A percentile compares a stretch with the other conserved stretches of the same genome.
Conservation (phyloP, 2,329 filamentous ascomycete species). For the Xylariaceae sp. region DNA sequence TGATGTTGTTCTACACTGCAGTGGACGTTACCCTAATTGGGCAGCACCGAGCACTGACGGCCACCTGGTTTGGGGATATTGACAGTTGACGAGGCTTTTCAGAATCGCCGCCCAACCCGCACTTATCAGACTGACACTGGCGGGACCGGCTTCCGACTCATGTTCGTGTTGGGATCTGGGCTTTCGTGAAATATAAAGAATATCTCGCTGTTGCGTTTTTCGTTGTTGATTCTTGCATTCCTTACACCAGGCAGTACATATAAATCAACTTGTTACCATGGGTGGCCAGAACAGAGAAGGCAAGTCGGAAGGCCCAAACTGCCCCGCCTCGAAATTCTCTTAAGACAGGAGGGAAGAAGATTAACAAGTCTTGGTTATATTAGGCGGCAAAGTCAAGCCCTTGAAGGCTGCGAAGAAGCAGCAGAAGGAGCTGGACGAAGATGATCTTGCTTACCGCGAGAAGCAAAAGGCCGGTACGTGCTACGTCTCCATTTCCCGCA, state of each 20-base stretch:
- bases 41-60: not conserved
- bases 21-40: too few relatives aligned
- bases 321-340: constrained; percentile 1
- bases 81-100: not conserved
- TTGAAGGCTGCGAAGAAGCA: constrained; percentile 87
- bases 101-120: constrained; percentile 22
- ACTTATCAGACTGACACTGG: constrained; percentile 6
- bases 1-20: too few relatives aligned
- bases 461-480: constrained; percentile 78
- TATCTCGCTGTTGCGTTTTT: not conserved
- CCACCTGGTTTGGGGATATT: not conserved
- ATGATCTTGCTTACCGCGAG: constrained; percentile 74
- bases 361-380: too few relatives aligned
- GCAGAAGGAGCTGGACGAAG: constrained; percentile 76
- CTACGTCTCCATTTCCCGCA: not conserved
- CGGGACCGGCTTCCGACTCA: constrained; percentile 1
- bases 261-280: constrained; percentile 40
- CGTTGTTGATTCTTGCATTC: constrained; percentile 1
- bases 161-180: not conserved
- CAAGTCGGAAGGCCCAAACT: constrained; percentile 28
- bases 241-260: not conserved
- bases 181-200: constrained; percentile 4
- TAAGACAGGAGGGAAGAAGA: too few relatives aligned
- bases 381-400: constrained; percentile 78
- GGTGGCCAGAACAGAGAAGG: constrained; percentile 64